Conservation (phyloP, 805 yeast species). For the Metschnikowia noctiluminum region DNA sequence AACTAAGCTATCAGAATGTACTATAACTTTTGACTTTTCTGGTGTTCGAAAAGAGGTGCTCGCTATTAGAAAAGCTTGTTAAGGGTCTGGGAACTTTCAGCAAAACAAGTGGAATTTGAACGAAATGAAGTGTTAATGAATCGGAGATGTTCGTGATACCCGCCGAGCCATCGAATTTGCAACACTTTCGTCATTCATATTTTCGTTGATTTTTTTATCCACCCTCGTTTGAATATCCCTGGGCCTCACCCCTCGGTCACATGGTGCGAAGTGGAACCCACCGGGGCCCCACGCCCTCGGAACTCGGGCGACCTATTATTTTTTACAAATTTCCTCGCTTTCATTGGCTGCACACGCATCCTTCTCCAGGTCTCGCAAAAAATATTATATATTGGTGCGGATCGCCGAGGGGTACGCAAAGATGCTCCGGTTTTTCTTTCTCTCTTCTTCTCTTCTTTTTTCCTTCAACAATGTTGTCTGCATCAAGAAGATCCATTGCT, state of each 20-base stretch:
- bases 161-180: background rate
- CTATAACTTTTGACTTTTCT: no score
- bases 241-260: background rate
- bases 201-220: background rate
- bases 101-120: background rate
- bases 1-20: no score
- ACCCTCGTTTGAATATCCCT: background rate
- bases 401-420: constrained; percentile 2
- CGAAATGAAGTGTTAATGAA: background rate
- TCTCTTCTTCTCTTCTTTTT: constrained; percentile 2
- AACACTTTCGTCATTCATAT: background rate
- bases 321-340: constrained; percentile 22
- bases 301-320: constrained; percentile 4
- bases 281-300: constrained; percentile 11
- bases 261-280: no score
- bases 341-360: constrained; percentile 22
- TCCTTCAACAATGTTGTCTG: constrained; percentile 37
- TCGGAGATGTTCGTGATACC: background rate
- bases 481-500: constrained; percentile 34
- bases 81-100: background rate
- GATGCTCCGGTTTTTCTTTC: background rate
- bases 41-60: no score
- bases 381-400: constrained; percentile 10
- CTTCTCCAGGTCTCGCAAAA: constrained; percentile 14
- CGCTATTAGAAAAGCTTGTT: no score